phyloP scores from a whole-genome alignment of 768 basidiomycete genomes.

The Myochromella boudieri region DNA sequence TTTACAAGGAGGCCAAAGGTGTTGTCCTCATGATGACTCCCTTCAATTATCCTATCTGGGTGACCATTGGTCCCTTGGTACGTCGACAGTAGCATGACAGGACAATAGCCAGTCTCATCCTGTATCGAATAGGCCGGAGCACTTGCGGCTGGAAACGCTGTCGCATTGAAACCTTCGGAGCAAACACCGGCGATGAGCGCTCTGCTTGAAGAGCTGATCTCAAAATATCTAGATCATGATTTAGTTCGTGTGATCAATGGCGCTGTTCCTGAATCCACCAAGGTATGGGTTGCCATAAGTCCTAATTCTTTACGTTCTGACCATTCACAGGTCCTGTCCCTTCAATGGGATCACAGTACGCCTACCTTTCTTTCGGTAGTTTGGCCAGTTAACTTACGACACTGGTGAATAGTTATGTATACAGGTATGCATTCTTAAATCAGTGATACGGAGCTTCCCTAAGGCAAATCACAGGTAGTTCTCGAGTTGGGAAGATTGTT shows the following conservation, averaged over 20 bases:
- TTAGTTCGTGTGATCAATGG: constrained; percentile 72
- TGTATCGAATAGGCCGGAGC: constrained; percentile 52
- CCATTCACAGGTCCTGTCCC: constrained; percentile 57
- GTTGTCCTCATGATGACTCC: constrained; percentile 68
- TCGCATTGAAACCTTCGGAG: constrained; percentile 78
- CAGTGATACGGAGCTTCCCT: background rate
- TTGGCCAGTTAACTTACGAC: background rate
- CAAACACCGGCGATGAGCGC: constrained; percentile 51
- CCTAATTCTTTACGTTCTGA: background rate
- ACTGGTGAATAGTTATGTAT: constrained; percentile 53
- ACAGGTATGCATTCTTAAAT: constrained; percentile 46
- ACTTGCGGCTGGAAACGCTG: constrained; percentile 76
- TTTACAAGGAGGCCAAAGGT: constrained; percentile 79
- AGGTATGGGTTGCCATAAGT: constrained; percentile 23
- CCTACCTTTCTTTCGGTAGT: constrained; percentile 1
- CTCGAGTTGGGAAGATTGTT: constrained; percentile 64
- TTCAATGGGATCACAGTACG: constrained; percentile 62
- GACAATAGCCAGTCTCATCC: background rate
- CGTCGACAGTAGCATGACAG: background rate
- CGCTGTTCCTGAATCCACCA: constrained; percentile 61
- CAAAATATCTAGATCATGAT: constrained; percentile 72
- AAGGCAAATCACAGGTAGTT: constrained; percentile 39
- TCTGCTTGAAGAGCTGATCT: constrained; percentile 65
- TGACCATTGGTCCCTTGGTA: constrained; percentile 59
- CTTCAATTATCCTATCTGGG: constrained; percentile 75